Evolutionary conservation across 2,329 filamentous ascomycete species (phyloP).

Genomic region (Sclerotiophoma versabilis): DNA sequence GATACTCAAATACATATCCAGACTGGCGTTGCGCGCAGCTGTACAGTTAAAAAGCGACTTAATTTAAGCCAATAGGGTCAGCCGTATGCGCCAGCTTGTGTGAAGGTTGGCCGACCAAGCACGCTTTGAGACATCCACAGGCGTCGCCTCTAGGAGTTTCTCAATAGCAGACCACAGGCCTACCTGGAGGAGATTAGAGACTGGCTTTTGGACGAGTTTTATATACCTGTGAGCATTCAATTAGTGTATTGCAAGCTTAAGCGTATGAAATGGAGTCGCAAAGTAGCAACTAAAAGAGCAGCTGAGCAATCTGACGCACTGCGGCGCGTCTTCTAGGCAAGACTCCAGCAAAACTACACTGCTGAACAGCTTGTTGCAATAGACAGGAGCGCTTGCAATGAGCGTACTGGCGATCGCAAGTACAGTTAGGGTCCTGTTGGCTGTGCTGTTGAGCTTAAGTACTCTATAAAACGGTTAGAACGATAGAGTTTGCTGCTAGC

Average conservation of each 20-base stretch:
- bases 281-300: slow-evolving; percentile 8
- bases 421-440: slow-evolving; percentile 14
- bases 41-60: neutral
- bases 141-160: neutral
- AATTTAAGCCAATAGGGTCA: neutral
- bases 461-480: slow-evolving; percentile 1
- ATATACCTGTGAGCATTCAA: neutral
- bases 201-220: slow-evolving; percentile 10
- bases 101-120: neutral
- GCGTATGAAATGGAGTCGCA: slow-evolving; percentile 9
- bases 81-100: neutral
- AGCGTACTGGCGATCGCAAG: slow-evolving; percentile 21
- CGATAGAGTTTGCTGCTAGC: neutral
- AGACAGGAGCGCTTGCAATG: slow-evolving; percentile 20
- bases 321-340: slow-evolving; percentile 3
- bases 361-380: slow-evolving; percentile 18
- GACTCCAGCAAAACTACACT: slow-evolving; percentile 3
- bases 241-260: neutral
- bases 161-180: slow-evolving; percentile 4
- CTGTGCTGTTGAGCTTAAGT: neutral
- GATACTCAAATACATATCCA: neutral
- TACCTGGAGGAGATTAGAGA: slow-evolving; percentile 16
- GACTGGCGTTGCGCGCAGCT: neutral
- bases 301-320: slow-evolving; percentile 9
- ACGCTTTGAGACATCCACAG: neutral